Evolutionary conservation across 2,329 filamentous ascomycete genomes (phyloP).

Genomic region (Aspergillus luchuensis): DNA sequence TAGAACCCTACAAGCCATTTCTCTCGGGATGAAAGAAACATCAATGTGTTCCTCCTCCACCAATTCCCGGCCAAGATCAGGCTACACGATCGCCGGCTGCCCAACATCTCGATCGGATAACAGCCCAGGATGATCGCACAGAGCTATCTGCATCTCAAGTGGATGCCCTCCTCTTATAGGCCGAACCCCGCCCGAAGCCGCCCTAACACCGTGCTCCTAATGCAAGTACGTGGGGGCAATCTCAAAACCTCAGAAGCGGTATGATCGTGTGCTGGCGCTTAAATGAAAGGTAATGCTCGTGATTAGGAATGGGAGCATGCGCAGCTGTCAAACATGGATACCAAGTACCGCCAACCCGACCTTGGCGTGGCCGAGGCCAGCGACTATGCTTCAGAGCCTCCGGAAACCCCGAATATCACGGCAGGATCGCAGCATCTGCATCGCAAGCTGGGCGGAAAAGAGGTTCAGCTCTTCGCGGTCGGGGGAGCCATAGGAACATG

Average conservation of each 20-base stretch:
- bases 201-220: background rate
- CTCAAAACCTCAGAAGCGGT: background rate
- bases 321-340: background rate
- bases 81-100: no score
- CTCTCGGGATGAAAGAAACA: no score
- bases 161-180: background rate
- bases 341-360: no score
- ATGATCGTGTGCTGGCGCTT: background rate
- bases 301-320: no score
- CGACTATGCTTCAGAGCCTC: background rate
- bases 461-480: constrained; percentile 39
- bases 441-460: constrained; percentile 34
- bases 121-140: background rate
- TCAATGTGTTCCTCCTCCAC: no score
- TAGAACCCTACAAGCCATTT: no score
- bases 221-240: background rate
- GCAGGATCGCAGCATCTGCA: constrained; percentile 29
- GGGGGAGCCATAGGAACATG: constrained; percentile 40
- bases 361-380: background rate
- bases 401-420: background rate
- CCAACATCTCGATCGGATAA: background rate
- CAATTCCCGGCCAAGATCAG: no score
- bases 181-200: background rate
- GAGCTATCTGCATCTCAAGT: background rate
- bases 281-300: background rate